phyloP scores from a whole-genome alignment of 495 filamentous ascomycete species.

The Daldinia grandis region DNA sequence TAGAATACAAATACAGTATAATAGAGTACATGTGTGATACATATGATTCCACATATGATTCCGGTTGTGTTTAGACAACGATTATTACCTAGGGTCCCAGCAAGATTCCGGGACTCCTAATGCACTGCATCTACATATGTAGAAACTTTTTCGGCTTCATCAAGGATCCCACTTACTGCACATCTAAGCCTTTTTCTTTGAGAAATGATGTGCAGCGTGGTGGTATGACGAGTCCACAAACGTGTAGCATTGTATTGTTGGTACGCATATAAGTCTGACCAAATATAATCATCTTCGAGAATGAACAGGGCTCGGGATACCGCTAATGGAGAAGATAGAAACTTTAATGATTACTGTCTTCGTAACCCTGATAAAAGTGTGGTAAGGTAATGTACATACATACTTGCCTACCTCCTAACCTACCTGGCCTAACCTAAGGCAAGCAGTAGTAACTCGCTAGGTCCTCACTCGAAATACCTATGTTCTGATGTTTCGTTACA shows the following conservation, averaged over 20 bases:
- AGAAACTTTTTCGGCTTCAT: conserved; percentile 35
- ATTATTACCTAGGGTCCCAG: conserved; percentile 5
- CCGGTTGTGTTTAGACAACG: conserved; percentile 26
- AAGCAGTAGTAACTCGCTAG: not conserved
- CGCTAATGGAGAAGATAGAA: conserved; percentile 25
- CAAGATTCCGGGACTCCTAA: conserved; percentile 32
- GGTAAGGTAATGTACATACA: not conserved
- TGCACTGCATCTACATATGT: conserved; percentile 30
- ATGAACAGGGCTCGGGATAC: conserved; percentile 8
- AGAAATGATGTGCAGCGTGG: conserved; percentile 37
- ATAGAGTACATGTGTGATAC: conserved; percentile 28
- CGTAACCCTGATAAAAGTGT: conserved; percentile 28
- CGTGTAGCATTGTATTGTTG: conserved; percentile 28
- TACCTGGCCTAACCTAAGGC: too few relatives aligned
- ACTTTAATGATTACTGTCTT: conserved; percentile 23
- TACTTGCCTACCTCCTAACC: not conserved
- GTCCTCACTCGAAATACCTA: too few relatives aligned
- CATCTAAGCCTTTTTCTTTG: conserved; percentile 33
- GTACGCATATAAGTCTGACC: conserved; percentile 33
- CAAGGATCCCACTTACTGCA: conserved; percentile 30
- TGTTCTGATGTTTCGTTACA: not conserved
- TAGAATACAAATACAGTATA: conserved; percentile 33
- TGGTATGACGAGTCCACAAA: conserved; percentile 43
- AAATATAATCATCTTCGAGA: conserved; percentile 29
- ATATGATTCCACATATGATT: conserved; percentile 9